Evolutionary conservation across 2,329 filamentous ascomycete genomes (phyloP), one percentile per base, ranked within the genome.

Genomic region (Paraphoma sp.): DNA sequence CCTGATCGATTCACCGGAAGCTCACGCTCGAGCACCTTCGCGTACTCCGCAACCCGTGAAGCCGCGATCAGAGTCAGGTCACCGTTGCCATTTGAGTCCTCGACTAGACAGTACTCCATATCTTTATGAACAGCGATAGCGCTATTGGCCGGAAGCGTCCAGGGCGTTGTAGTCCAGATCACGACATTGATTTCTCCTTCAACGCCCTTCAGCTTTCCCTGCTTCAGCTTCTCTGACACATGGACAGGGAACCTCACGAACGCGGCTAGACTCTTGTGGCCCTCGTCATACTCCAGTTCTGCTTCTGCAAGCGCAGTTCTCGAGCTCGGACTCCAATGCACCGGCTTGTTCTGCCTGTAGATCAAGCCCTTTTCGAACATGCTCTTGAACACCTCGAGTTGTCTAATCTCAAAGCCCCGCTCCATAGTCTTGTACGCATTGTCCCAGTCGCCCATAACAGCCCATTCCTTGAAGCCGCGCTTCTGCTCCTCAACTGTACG

Each of bases 91-190:
- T 56, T 57, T 6, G 61, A 44, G 30, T 76, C 69, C 23, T 83
- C 80, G 38, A 96, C 80, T 17, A 96, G 76, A 4, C 83, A 82
- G 73, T 98, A 99, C 43, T 87, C 81, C 58, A 98, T 78, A 40
- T 91, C 87, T 6, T 85, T 80, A 67, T 92, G 87, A 36, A 98
- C 84, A 2, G 92, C 93, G 73, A 99, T 93, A 0, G 92, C 93
- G 71, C 87, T 87, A 74, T 99, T 99, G 1, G 94, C 93, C 0
- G 95, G 94, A 5, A 99, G 81, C 0, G 95, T 99, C 95, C 95
- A 99, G 0, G 95, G 95, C 0, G 95, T 99, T 0, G 95, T 99
- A 1, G 95, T 99, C 95, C 95, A 99, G 49, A 98, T 91, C n/a
- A 95, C 84, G n/a, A 90, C 92, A 73, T 84, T 89, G 10, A 97